Evolutionary conservation across 2,329 filamentous ascomycete species (phyloP).

Genomic region (Colletotrichum musae): DNA sequence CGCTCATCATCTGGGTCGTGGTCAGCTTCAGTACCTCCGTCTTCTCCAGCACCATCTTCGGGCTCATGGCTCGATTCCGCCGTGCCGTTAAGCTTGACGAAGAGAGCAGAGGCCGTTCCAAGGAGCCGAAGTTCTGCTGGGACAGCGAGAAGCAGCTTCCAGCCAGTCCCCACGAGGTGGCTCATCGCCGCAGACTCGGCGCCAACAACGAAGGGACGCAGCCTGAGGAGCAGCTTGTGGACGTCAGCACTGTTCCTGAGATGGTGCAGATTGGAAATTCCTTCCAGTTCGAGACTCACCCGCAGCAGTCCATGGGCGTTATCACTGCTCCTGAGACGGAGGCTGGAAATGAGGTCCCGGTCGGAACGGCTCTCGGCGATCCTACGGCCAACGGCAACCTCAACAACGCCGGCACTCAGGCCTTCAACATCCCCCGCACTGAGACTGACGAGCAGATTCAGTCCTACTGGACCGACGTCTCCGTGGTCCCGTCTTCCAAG

Average conservation of each 20-base stretch:
- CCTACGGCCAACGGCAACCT: not conserved
- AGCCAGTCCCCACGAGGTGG: constrained; percentile 26
- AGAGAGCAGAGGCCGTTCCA: constrained; percentile 12
- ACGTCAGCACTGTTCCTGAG: no score
- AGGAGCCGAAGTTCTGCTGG: not conserved
- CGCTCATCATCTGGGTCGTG: constrained; percentile 26
- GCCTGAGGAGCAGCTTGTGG: no score
- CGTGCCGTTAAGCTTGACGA: constrained; percentile 17
- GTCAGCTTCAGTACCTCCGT: constrained; percentile 10
- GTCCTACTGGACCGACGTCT: constrained; percentile 16
- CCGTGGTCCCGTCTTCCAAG: not conserved
- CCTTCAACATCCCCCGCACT: not conserved
- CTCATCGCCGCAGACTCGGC: constrained; percentile 19
- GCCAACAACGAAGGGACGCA: not conserved
- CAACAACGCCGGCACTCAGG: not conserved
- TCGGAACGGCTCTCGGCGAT: not conserved
- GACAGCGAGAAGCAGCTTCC: constrained; percentile 14
- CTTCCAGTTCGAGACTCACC: no score
- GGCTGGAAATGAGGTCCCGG: not conserved
- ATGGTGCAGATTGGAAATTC: no score
- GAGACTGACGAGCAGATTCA: not conserved
- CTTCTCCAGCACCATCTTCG: constrained; percentile 12
- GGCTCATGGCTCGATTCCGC: constrained; percentile 28
- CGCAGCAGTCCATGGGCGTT: not conserved
- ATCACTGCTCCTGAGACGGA: not conserved